Percentiles rank a stretch among this genome's conserved stretches.
phyloP scores from a whole-genome alignment of 2,329 filamentous ascomycete genomes.

The Fusarium algeriense region DNA sequence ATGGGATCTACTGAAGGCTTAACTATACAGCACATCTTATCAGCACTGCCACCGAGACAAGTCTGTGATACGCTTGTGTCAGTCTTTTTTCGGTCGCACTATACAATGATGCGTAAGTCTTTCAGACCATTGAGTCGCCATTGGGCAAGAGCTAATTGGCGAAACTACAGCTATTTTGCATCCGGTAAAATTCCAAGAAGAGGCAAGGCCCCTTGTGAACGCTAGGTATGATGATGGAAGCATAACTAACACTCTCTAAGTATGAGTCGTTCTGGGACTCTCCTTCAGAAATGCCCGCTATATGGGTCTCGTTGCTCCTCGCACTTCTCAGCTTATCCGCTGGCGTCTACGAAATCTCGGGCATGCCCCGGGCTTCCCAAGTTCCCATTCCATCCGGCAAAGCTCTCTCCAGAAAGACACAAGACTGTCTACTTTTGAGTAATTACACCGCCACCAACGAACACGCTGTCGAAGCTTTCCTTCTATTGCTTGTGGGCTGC shows the following conservation, averaged over 20 bases:
- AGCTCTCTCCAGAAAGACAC: slow-evolving; percentile 47
- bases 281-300: slow-evolving; percentile 42
- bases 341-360: slow-evolving; percentile 48
- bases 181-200: slow-evolving; percentile 46
- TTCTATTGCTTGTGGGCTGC: slow-evolving; percentile 56
- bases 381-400: slow-evolving; percentile 30
- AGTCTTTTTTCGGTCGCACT: slow-evolving; percentile 47
- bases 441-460: slow-evolving; percentile 57
- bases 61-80: slow-evolving; percentile 50
- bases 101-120: slow-evolving; percentile 44
- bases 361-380: slow-evolving; percentile 29
- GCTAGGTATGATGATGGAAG: neutral
- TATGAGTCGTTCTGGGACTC: slow-evolving; percentile 59
- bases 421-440: slow-evolving; percentile 59
- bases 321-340: slow-evolving; percentile 57
- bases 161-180: slow-evolving; percentile 41
- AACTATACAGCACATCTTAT: slow-evolving; percentile 34
- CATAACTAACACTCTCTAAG: slow-evolving; percentile 23
- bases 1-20: neutral
- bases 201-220: slow-evolving; percentile 19
- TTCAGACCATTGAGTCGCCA: fast-evolving
- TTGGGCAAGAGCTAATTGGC: fast-evolving
- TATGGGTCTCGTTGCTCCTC: slow-evolving; percentile 62
- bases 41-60: slow-evolving; percentile 40
- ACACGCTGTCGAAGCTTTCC: slow-evolving; percentile 59